phyloP scores from a whole-genome alignment of 2,329 filamentous ascomycete genomes.

The Coniochaeta sp. region DNA sequence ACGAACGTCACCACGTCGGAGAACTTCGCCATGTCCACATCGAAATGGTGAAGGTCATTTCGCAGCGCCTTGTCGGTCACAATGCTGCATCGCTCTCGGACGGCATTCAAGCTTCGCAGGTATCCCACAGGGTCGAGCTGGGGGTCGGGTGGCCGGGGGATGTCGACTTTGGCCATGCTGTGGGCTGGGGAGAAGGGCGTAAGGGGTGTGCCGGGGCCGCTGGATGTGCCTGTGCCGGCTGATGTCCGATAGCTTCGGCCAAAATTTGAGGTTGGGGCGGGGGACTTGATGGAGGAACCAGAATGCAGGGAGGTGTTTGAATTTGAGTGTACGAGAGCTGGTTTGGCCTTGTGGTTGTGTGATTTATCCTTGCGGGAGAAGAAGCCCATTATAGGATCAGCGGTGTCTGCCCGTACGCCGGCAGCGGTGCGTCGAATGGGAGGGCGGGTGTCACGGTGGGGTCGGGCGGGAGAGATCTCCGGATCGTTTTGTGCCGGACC shows the following conservation, averaged over 20 bases:
- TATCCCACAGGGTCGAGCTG: conserved; percentile 83
- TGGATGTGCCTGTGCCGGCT: conserved; percentile 35
- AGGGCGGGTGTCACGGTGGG: conserved; percentile 1
- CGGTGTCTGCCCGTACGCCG: conserved; percentile 19
- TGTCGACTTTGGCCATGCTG: conserved; percentile 65
- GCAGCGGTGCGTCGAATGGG: conserved; percentile 1
- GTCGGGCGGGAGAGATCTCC: conserved; percentile 3
- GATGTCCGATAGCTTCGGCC: conserved; percentile 41
- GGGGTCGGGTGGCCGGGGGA: conserved; percentile 82
- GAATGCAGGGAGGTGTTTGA: conserved; percentile 47
- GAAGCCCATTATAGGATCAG: conserved; percentile 38
- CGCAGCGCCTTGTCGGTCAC: conserved; percentile 70
- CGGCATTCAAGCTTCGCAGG: conserved; percentile 80
- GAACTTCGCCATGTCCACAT: conserved; percentile 82
- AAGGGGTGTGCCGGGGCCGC: conserved; percentile 36
- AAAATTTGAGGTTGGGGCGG: conserved; percentile 24
- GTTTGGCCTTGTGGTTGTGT: conserved; percentile 44
- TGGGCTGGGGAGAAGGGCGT: conserved; percentile 44
- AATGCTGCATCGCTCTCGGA: conserved; percentile 70
- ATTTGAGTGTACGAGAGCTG: conserved; percentile 34
- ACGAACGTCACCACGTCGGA: conserved; percentile 78
- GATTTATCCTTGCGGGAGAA: conserved; percentile 49
- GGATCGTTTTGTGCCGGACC: conserved; percentile 6
- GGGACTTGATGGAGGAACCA: conserved; percentile 39
- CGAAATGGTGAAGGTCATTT: conserved; percentile 78